Evolutionary conservation across 768 basidiomycete species (phyloP).

Genomic region (Chlorophyllum brunneum): DNA sequence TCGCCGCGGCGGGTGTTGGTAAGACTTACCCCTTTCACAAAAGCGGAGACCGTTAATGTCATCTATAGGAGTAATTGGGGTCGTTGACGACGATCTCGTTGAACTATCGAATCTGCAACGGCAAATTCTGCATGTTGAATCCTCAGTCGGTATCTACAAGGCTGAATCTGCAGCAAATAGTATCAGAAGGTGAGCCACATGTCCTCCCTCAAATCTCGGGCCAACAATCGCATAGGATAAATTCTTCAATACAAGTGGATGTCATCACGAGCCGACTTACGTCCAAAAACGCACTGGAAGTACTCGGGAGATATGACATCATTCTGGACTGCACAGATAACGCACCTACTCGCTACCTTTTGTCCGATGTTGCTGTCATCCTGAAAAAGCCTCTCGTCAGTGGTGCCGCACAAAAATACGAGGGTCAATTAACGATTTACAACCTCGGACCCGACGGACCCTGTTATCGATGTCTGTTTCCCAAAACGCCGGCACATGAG

Average conservation of each 20-base stretch:
- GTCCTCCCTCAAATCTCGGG: neutral
- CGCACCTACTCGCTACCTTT: slow-evolving; percentile 84
- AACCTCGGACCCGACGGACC: slow-evolving; percentile 69
- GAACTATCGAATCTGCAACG: slow-evolving; percentile 89
- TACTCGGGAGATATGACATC: slow-evolving; percentile 65
- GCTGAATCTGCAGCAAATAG: slow-evolving; percentile 76
- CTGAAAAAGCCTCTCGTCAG: slow-evolving; percentile 83
- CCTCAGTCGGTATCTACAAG: slow-evolving; percentile 75
- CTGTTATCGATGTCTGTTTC: slow-evolving; percentile 94
- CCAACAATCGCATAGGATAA: slow-evolving; percentile 51
- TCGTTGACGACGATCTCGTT: slow-evolving; percentile 87
- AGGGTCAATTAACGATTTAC: slow-evolving; percentile 78
- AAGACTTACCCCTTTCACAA: slow-evolving; percentile 19
- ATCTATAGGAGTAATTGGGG: slow-evolving; percentile 70
- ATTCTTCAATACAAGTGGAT: slow-evolving; percentile 63
- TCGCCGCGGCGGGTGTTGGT: slow-evolving; percentile 92
- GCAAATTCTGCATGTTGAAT: slow-evolving; percentile 83
- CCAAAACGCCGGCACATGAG: slow-evolving; percentile 65
- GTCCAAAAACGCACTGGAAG: slow-evolving; percentile 57
- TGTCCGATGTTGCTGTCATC: slow-evolving; percentile 80
- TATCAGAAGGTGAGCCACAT: slow-evolving; percentile 49
- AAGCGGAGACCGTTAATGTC: slow-evolving; percentile 3
- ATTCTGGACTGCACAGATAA: slow-evolving; percentile 96
- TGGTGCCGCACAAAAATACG: slow-evolving; percentile 86
- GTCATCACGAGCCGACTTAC: slow-evolving; percentile 50